Percentiles rank a stretch among this genome's conserved stretches.
Conservation (phyloP, 73 alveolate species). For the Paramecium caudatum region DNA sequence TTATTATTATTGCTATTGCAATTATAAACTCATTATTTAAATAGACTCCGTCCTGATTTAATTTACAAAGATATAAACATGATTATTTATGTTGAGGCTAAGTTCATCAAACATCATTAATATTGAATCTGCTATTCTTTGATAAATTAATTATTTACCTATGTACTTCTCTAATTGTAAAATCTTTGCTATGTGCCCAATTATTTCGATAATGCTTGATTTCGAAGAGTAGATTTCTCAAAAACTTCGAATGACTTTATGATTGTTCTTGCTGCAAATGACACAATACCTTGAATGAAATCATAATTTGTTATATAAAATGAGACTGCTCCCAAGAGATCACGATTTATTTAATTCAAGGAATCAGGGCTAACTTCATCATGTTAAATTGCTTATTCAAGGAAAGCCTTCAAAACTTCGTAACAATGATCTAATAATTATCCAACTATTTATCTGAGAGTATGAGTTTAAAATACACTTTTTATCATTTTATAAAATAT, state of each 20-base stretch:
- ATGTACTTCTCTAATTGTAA: conserved; percentile 49
- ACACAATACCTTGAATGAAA: conserved; percentile 6
- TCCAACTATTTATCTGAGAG: conserved; percentile 22
- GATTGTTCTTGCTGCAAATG: conserved; percentile 3
- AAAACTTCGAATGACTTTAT: conserved; percentile 21
- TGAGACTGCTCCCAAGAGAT: conserved; percentile 17
- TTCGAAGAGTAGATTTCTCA: conserved; percentile 55
- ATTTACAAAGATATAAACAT: not conserved
- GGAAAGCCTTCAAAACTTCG: conserved; percentile 2
- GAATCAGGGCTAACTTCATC: not conserved
- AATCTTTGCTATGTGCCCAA: conserved; percentile 68
- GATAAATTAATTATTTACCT: not conserved
- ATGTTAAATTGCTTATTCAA: conserved; percentile 42
- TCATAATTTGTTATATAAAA: conserved; percentile 31
- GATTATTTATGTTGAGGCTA: conserved; percentile 26
- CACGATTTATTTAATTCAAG: not conserved
- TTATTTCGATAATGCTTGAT: conserved; percentile 48
- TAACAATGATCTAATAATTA: conserved; percentile 19
- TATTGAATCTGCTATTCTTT: conserved; percentile 61
- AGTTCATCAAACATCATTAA: conserved; percentile 48
- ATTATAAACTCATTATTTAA: conserved; percentile 38
- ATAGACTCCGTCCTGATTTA: conserved; percentile 51
- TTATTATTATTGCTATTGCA: conserved; percentile 9
- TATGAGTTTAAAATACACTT: conserved; percentile 31
- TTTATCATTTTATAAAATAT: conserved; percentile 14